Conservation (phyloP, 495 filamentous ascomycete species). For the Elaphomyces granulatus region DNA sequence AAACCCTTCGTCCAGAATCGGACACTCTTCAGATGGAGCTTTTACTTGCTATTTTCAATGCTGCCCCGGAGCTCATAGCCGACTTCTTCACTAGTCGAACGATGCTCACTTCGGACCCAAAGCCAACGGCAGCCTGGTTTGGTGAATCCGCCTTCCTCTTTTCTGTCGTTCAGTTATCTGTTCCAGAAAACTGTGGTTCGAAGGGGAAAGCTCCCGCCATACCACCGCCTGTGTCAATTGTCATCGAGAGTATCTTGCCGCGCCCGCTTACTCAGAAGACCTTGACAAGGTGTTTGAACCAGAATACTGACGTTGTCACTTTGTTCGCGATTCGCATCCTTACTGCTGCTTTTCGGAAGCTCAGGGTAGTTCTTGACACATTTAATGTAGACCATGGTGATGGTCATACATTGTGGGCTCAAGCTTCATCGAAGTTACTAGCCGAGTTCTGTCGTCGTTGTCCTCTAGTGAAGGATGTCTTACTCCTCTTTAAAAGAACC, state of each 20-base stretch:
- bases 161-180: conserved; percentile 54
- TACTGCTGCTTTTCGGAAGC: conserved; percentile 62
- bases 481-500: conserved; percentile 51
- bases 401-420: conserved; percentile 43
- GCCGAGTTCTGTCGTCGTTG: conserved; percentile 65
- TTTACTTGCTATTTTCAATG: conserved; percentile 60
- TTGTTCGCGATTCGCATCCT: conserved; percentile 73
- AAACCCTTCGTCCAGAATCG: conserved; percentile 69
- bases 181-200: conserved; percentile 57
- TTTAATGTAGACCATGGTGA: conserved; percentile 26
- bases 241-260: conserved; percentile 81
- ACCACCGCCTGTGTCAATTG: conserved; percentile 59
- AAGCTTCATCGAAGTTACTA: conserved; percentile 46
- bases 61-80: conserved; percentile 69
- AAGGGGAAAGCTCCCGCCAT: conserved; percentile 34
- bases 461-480: conserved; percentile 63
- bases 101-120: conserved; percentile 77
- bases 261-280: conserved; percentile 62
- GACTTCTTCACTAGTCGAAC: conserved; percentile 70
- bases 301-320: conserved; percentile 57
- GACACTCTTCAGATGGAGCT: conserved; percentile 70
- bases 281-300: conserved; percentile 60
- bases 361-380: conserved; percentile 38
- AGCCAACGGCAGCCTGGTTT: conserved; percentile 83
- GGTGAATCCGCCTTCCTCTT: conserved; percentile 82